Evolutionary conservation across 208 protist genomes (phyloP).

Genomic region (Angomonas deanei): DNA sequence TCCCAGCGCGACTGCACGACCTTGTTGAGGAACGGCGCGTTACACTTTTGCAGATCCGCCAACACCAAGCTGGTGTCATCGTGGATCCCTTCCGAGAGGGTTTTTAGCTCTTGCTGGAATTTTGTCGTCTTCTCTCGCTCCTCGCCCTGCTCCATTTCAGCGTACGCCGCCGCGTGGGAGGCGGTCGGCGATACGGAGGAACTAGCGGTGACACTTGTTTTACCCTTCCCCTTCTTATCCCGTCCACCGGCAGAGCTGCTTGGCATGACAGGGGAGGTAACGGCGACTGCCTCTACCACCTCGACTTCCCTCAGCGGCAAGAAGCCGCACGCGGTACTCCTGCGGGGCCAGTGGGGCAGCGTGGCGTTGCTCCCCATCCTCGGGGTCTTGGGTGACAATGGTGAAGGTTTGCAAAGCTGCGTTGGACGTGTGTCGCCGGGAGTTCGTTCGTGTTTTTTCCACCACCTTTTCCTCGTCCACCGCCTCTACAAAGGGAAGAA

Average conservation of each 20-base stretch:
- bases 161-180: background rate
- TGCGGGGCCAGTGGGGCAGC: constrained; percentile 28
- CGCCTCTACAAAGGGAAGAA: constrained; percentile 28
- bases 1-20: background rate
- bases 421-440: background rate
- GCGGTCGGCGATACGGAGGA: background rate
- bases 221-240: background rate
- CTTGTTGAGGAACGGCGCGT: background rate
- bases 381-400: constrained; percentile 27
- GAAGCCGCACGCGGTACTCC: constrained; percentile 26
- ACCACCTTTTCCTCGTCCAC: constrained; percentile 9
- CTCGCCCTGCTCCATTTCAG: background rate
- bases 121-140: background rate
- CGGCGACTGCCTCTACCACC: background rate
- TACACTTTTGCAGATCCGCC: background rate
- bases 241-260: background rate
- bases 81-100: background rate
- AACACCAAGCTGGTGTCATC: background rate
- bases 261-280: background rate
- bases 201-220: background rate
- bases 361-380: constrained; percentile 41
- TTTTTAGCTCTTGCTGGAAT: background rate
- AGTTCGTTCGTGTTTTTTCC: background rate
- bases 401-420: background rate
- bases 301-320: constrained; percentile 31